Base-by-base conservation (phyloP, 192 early-diverging fungal genomes). In the Oehlia diaphana region DNA sequence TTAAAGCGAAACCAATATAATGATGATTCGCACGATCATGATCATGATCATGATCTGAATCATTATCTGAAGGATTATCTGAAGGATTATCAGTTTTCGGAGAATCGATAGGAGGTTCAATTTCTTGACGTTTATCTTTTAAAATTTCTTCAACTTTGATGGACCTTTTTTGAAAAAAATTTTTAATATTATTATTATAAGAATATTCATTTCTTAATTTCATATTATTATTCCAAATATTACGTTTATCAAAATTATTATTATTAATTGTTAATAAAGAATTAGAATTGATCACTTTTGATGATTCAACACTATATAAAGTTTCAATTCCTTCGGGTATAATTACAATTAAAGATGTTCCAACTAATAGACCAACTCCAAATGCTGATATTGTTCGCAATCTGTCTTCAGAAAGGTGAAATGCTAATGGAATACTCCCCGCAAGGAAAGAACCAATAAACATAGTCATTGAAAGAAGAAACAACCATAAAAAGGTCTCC, bases 261-360 rank as follows among this genome's bases (percentile, higher is more conserved):
- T 66, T 67, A 13, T 66, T 35, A 70, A 53, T 58, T 78, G 42
- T 49, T 58, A 35, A 16, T 13, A 10, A 58, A 13, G 63, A n/a
- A 79, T 64, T 7, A 66, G 58, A 16, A 42, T 26, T 66, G 35
- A n/a, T 23, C 44, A 4, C 4, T 37, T 37, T 39, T 78, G 26
- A 9, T 7, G 44, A 26, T 21, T 16, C n/a, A 7, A 77, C 84
- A 9, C 79, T 86, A 61, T 91, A 90, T 39, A 98, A 88, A 1
- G 96, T 96, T 81, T 97, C 96, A 47, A 98, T 91, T 35, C 97
- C 97, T 83, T 98, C 97, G 7, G 97, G 97, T 73, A 98, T 85
- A 76, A 98, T 97, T 8, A 98, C 95, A n/a, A 94, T 89, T 35
- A 98, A 86, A 0, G 95, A 93, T 7, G 96, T 95, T 33, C 96